phyloP scores from a whole-genome alignment of 768 basidiomycete species.

The Pholiota molesta region DNA sequence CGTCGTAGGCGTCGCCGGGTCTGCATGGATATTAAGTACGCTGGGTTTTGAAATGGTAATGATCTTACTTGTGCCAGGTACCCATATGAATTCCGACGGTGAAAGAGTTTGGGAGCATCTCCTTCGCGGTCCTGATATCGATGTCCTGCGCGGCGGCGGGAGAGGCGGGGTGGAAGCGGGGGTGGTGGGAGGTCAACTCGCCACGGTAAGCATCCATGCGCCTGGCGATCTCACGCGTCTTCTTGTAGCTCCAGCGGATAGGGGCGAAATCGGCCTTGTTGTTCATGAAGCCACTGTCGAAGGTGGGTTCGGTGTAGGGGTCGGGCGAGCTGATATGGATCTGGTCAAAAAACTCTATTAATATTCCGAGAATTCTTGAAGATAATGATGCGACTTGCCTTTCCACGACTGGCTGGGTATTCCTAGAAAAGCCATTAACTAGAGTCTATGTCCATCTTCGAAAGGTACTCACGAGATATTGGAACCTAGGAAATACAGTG shows the following conservation, averaged over 20 bases:
- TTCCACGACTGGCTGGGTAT: constrained; percentile 75
- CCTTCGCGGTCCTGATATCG: constrained; percentile 68
- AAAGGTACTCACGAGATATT: constrained; percentile 50
- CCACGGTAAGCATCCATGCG: constrained; percentile 79
- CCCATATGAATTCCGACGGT: constrained; percentile 78
- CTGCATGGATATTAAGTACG: constrained; percentile 20
- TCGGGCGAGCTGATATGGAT: constrained; percentile 64
- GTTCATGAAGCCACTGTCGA: constrained; percentile 82
- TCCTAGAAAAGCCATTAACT: constrained; percentile 36
- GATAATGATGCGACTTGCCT: constrained; percentile 35
- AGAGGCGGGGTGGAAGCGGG: constrained; percentile 73
- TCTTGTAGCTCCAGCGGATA: constrained; percentile 79
- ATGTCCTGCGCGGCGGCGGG: constrained; percentile 44
- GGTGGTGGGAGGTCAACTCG: constrained; percentile 73
- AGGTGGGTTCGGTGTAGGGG: constrained; percentile 65
- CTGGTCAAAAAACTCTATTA: constrained; percentile 26
- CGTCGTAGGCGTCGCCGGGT: constrained; percentile 55
- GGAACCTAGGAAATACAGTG: constrained; percentile 45
- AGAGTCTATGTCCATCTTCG: background rate
- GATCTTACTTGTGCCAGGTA: constrained; percentile 52
- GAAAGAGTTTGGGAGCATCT: constrained; percentile 59
- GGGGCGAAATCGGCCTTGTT: constrained; percentile 78
- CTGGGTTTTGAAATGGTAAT: background rate
- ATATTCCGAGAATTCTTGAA: background rate
- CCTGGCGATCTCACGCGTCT: constrained; percentile 70